Evolutionary conservation across 2,329 filamentous ascomycete genomes (phyloP), one percentile per base, ranked within the genome.

Genomic region (Didymellaceae sp.): DNA sequence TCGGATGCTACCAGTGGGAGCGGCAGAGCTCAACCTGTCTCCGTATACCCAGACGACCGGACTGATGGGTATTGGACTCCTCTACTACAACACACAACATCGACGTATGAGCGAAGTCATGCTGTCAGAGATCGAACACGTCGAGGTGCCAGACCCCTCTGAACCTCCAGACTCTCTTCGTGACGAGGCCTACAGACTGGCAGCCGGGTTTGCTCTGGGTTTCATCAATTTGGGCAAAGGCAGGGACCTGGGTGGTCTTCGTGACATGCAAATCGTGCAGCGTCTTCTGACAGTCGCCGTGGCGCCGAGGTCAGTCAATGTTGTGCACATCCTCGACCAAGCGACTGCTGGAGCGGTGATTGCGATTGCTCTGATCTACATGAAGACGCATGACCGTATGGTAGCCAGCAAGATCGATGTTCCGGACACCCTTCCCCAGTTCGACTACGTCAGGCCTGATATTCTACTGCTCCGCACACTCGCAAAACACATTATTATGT

Each of bases 21-120:
- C 94, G 26, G 94, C 93, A 2, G 94, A 99, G 72, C 80, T 99
- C 9, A 99, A 99, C 61, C 76, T 99, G 1, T 96, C 93, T 2
- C 89, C 91, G 4, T 80, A 96, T 14, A 97, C 93, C 0, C 94
- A 99, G 72, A 97, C 94, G 0, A 94, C 93, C 1, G 94, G 92
- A 16, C 88, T 99, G 32, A 95, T 99, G 91, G 94, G 94, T 1
- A 96, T 99, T 59, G 94, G 94, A 0, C 77, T 99, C 31, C 79
- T 99, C 1, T 99, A 97, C 73, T 95, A 89, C 75, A 89, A 92
- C 68, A 97, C 92, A 21, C 93, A 97, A 66, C 95, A 99, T 74
- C 89, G 95, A 22, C 87, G 95, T 28, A 99, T 99, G 94, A 97
- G 91, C 68, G 94, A 99, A 71, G 91, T 97, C 14, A 97, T 99